A percentile compares a stretch with the other conserved stretches of the same genome.
phyloP scores from a whole-genome alignment of 2,329 filamentous ascomycete genomes.

The Juglanconis sp. region DNA sequence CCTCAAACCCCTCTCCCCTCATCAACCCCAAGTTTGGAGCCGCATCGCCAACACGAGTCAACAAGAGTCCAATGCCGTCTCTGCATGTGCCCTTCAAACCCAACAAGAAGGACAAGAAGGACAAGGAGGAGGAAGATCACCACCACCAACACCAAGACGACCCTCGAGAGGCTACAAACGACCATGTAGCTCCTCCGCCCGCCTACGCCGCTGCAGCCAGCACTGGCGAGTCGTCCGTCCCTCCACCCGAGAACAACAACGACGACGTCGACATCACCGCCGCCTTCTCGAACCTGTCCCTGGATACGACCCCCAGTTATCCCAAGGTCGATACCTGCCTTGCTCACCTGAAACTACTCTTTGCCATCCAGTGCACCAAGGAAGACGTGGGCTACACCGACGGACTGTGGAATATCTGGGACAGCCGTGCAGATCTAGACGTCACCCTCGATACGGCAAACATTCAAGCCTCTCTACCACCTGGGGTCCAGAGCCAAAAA shows the following conservation, averaged over 20 bases:
- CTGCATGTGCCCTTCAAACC: background rate
- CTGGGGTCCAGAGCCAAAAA: conserved; percentile 20
- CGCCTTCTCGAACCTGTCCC: conserved; percentile 36
- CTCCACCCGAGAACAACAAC: background rate
- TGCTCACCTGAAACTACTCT: conserved; percentile 71
- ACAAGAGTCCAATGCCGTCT: background rate
- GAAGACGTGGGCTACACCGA: conserved; percentile 64
- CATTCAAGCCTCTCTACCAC: conserved; percentile 3
- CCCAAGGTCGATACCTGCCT: conserved; percentile 58
- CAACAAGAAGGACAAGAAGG: background rate
- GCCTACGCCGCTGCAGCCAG: background rate
- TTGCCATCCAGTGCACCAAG: conserved; percentile 64
- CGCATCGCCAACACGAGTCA: background rate
- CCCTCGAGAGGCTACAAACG: background rate
- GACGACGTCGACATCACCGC: conserved; percentile 38
- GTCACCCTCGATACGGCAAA: background rate
- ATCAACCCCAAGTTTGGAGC: background rate
- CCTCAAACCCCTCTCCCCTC: background rate
- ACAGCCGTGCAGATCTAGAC: conserved; percentile 36
- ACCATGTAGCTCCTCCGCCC: background rate
- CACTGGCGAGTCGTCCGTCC: background rate
- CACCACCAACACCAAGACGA: no score
- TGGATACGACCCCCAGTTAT: conserved; percentile 27
- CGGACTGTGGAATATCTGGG: conserved; percentile 62
- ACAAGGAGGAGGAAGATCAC: background rate